These are phyloP conservation scores for Arxiozyma slooffiae DNA, from an alignment of 1,139 yeast species.

Conservation along the genomic window DNA sequence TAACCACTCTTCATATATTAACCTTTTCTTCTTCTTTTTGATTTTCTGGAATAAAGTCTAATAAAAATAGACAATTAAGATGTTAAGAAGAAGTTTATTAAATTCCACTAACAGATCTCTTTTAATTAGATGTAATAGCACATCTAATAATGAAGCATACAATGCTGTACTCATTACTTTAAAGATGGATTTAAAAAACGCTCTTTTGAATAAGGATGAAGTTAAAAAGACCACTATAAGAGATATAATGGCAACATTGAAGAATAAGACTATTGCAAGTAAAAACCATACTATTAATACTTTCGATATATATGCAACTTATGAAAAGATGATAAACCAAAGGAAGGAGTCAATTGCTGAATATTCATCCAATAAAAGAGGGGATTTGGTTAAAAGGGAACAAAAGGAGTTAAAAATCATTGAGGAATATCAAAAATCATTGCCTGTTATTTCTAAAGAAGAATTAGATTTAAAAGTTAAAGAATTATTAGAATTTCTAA, in stretches of 20 bases:
- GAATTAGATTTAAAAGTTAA: constrained; percentile 39
- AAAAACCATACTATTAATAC: constrained; percentile 41
- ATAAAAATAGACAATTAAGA: not conserved
- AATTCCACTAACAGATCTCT: not conserved
- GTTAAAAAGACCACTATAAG: constrained; percentile 46
- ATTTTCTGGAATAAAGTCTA: not conserved
- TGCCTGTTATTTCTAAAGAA: constrained; percentile 45
- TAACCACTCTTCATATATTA: too few species aligned
- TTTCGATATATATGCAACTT: constrained; percentile 39
- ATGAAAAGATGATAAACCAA: constrained; percentile 43
- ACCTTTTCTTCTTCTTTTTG: too few species aligned
- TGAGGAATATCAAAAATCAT: constrained; percentile 33
- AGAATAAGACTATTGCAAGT: constrained; percentile 49
- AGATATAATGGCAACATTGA: constrained; percentile 46
- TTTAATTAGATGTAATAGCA: constrained; percentile 24
- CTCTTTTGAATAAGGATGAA: constrained; percentile 40
- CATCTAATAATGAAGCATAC: constrained; percentile 30
- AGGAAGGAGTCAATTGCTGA: constrained; percentile 46
- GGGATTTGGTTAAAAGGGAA: constrained; percentile 51
- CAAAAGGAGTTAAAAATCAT: constrained; percentile 41
- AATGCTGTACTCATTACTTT: constrained; percentile 31
- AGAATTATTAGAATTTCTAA: constrained; percentile 31
- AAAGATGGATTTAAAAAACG: constrained; percentile 41
- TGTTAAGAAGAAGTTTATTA: constrained; percentile 7
- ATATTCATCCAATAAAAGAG: constrained; percentile 41